A percentile compares a stretch with the other conserved stretches of the same genome.
phyloP scores from a whole-genome alignment of 2,329 filamentous ascomycete species.

The Fusarium sp. region DNA sequence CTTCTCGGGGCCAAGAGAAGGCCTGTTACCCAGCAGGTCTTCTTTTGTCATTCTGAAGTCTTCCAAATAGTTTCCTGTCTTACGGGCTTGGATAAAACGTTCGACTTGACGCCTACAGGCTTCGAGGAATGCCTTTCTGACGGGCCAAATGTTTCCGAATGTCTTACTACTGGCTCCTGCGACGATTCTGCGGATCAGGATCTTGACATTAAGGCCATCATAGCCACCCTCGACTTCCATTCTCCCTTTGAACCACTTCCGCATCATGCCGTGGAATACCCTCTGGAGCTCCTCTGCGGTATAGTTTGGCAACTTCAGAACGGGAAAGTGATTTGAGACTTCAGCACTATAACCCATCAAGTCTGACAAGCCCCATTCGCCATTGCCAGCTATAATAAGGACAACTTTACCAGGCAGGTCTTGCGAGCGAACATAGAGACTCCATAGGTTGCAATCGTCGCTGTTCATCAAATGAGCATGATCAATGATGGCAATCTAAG shows the following conservation, averaged over 20 bases:
- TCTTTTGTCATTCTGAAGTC: slow-evolving; percentile 61
- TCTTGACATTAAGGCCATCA: slow-evolving; percentile 70
- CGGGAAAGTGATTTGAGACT: slow-evolving; percentile 43
- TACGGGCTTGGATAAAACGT: slow-evolving; percentile 58
- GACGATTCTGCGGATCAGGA: slow-evolving; percentile 70
- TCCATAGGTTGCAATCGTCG: slow-evolving; percentile 45
- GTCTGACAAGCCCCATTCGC: slow-evolving; percentile 66
- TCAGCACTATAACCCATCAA: slow-evolving; percentile 67
- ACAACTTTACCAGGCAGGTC: slow-evolving; percentile 45
- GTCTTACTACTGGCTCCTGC: slow-evolving; percentile 69
- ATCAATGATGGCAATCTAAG: slow-evolving; percentile 45
- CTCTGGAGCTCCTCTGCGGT: slow-evolving; percentile 68
- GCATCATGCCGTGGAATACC: slow-evolving; percentile 67
- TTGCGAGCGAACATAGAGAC: slow-evolving; percentile 41
- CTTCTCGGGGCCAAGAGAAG: slow-evolving; percentile 60
- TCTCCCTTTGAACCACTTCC: slow-evolving; percentile 61
- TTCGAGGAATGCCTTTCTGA: slow-evolving; percentile 67
- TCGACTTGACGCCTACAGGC: slow-evolving; percentile 67
- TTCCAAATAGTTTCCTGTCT: slow-evolving; percentile 39
- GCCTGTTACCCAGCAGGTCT: slow-evolving; percentile 77
- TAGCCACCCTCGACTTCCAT: slow-evolving; percentile 71
- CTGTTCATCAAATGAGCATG: slow-evolving; percentile 46
- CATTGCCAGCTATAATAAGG: slow-evolving; percentile 45
- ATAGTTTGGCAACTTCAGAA: slow-evolving; percentile 74
- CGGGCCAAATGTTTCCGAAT: slow-evolving; percentile 76